Evolutionary conservation across 805 yeast species (phyloP), one percentile per base, ranked within the genome.

Genomic region (Groenewaldozyma salmanticensis): DNA sequence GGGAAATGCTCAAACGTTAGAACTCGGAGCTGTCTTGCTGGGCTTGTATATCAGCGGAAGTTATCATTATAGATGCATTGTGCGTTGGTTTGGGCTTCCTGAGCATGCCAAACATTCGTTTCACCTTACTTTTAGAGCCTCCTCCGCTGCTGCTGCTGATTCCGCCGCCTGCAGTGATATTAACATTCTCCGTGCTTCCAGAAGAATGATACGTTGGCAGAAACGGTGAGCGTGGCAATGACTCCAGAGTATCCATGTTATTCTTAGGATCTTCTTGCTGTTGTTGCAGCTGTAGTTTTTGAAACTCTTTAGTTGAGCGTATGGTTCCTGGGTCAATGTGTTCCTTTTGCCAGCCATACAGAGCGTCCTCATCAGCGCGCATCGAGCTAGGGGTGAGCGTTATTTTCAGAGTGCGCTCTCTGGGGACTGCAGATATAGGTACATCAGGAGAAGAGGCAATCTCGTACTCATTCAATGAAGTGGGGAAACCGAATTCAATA

Each of bases 271-370:
- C 20, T 11, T 11, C 22, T 33, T 5, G 9, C 21, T 33, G 21
- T 6, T 16, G 18, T 4, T 22, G 5, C 35, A 11, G 9, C 18
- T 31, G 15, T 39, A 11, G 18, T 21, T 18, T 37, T 17, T 18
- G 15, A 13, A 33, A 6, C 9, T 17, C 13, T 37, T 35, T 44
- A 31, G 31, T 24, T 6, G 37, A n/a, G 38, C 40, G 33, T 22
- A 45, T 15, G 7, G 49, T 40, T 27, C 46, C 49, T 7, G 45
- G 20, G 34, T 50, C 53, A 27, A 50, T 42, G 15, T 42, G 49
- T 20, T 52, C 54, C 22, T 44, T 37, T 42, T 52, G 56, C 57
- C 57, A 53, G 27, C 57, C 57, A 27, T 53, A 53, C 19, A 53
- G 45, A 27, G 44, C 38, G 29, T 50, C 52, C 32, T 53, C 57